phyloP scores from a whole-genome alignment of 306 rosid genomes.

The Cucurbita moschata region DNA sequence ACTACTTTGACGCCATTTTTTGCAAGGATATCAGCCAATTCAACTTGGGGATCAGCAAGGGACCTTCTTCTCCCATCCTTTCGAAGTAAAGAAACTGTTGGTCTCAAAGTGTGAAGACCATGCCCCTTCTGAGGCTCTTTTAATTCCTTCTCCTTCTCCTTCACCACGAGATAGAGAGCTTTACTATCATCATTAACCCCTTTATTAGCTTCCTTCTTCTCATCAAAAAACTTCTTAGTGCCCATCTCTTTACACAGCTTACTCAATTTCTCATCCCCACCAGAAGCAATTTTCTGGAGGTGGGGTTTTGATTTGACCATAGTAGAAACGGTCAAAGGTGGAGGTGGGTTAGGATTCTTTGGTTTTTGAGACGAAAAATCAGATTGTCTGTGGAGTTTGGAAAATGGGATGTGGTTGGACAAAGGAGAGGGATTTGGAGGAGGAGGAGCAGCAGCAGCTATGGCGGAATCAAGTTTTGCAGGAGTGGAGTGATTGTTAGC shows the following conservation, averaged over 20 bases:
- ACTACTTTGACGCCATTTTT: slow-evolving; percentile 63
- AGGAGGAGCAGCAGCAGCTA: background rate
- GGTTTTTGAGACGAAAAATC: slow-evolving; percentile 7
- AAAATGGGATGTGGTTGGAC: background rate
- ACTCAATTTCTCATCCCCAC: slow-evolving; percentile 19
- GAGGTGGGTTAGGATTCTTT: slow-evolving; percentile 5
- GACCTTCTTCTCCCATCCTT: slow-evolving; percentile 56
- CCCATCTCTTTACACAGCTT: slow-evolving; percentile 19
- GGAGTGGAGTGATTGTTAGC: background rate
- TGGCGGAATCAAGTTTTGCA: background rate
- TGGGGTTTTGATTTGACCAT: slow-evolving; percentile 19
- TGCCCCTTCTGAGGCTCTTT: slow-evolving; percentile 2
- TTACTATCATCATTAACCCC: background rate
- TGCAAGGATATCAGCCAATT: slow-evolving; percentile 52
- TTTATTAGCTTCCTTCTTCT: slow-evolving; percentile 12
- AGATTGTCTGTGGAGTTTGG: background rate
- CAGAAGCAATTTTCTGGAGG: background rate
- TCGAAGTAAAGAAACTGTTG: slow-evolving; percentile 22
- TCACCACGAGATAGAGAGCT: slow-evolving; percentile 11
- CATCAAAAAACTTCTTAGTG: slow-evolving; percentile 17
- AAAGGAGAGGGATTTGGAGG: background rate
- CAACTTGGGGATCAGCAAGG: slow-evolving; percentile 32
- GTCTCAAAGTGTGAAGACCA: slow-evolving; percentile 13
- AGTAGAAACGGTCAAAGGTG: slow-evolving; percentile 33
- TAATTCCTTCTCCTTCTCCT: slow-evolving; percentile 18